phyloP scores from a whole-genome alignment of 306 rosid genomes.

The Castanea crenata region DNA sequence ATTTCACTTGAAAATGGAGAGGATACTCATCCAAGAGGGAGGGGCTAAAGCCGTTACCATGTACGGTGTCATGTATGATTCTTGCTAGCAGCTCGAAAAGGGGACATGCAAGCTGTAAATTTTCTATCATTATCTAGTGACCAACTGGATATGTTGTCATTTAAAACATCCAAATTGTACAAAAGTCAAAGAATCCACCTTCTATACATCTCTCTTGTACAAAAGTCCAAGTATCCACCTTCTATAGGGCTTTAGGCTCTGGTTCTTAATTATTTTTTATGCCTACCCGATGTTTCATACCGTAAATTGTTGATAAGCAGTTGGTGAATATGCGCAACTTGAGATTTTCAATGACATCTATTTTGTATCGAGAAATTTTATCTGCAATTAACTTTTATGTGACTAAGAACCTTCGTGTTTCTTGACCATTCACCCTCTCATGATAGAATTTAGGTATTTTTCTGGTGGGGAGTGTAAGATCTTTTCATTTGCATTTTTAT shows the following conservation, averaged over 20 bases:
- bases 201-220: not conserved
- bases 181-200: not conserved
- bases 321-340: too few species aligned
- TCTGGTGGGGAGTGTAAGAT: too few species aligned
- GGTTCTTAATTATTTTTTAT: constrained; percentile 10
- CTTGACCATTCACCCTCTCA: too few species aligned
- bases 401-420: too few species aligned
- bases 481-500: too few species aligned
- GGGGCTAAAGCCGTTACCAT: not conserved
- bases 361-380: too few species aligned
- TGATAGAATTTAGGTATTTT: too few species aligned
- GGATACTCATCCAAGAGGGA: not conserved
- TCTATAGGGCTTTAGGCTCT: constrained; percentile 1
- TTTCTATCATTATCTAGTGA: not conserved
- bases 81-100: constrained; percentile 8
- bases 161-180: not conserved
- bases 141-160: constrained; percentile 3
- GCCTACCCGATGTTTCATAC: not conserved
- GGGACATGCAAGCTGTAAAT: constrained; percentile 5
- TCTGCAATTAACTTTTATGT: too few species aligned
- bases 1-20: too few species aligned
- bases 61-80: constrained; percentile 13
- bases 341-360: not conserved
- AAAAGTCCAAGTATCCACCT: constrained; percentile 9
- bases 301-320: not conserved